Evolutionary conservation across 257 asterid genomes (phyloP).

Genomic region (Solanum clarkiae): DNA sequence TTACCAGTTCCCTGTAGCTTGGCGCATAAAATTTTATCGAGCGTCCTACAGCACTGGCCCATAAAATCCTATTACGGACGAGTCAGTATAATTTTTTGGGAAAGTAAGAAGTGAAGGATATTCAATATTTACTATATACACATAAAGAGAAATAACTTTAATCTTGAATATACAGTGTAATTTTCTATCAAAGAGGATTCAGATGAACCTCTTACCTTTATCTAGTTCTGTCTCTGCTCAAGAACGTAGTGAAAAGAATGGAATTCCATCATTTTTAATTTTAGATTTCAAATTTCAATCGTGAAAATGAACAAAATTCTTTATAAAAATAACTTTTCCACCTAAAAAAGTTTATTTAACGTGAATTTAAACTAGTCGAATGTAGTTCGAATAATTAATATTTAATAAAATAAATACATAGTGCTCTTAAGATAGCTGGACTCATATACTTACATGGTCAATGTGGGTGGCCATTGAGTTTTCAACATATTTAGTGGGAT

Average conservation of each 20-base stretch:
- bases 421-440: background rate
- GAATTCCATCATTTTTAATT: background rate
- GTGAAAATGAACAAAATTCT: background rate
- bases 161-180: background rate
- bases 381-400: background rate
- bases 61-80: too few relatives aligned
- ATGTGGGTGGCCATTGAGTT: background rate
- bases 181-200: background rate
- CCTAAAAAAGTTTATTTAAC: background rate
- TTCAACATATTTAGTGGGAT: background rate
- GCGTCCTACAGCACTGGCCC: too few relatives aligned
- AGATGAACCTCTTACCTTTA: background rate
- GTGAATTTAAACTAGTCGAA: background rate
- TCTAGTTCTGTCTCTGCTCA: background rate
- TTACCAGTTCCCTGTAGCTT: too few relatives aligned
- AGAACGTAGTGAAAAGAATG: background rate
- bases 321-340: background rate
- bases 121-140: too few relatives aligned
- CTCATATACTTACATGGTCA: background rate
- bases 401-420: background rate
- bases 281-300: background rate
- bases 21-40: accelerated
- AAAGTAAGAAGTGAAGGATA: background rate
- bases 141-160: too few relatives aligned
- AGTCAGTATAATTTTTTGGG: too few relatives aligned